Conservation (phyloP, 2,329 filamentous ascomycete species). For the Colletotrichum brevisporum region DNA sequence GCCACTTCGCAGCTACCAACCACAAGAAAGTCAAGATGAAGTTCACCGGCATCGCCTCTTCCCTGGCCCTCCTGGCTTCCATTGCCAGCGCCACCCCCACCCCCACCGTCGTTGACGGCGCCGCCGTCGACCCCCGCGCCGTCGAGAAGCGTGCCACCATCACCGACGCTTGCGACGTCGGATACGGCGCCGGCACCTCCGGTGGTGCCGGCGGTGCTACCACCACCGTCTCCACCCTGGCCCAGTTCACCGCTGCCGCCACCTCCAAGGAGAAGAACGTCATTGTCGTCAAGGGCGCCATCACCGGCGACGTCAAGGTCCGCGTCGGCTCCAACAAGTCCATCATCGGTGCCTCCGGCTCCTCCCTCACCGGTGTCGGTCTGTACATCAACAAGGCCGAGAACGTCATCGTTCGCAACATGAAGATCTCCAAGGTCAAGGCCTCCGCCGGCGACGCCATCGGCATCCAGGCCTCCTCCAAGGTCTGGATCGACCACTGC, state of each 20-base stretch:
- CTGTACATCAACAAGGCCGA: conserved; percentile 65
- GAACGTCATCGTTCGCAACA: conserved; percentile 75
- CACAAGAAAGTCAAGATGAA: conserved; percentile 46
- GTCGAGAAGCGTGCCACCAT: conserved; percentile 52
- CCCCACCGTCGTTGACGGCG: conserved; percentile 46
- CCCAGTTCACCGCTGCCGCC: conserved; percentile 61
- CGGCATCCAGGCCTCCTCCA: conserved; percentile 68
- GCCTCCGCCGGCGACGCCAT: conserved; percentile 72
- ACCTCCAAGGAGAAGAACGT: conserved; percentile 59
- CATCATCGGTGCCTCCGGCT: conserved; percentile 57
- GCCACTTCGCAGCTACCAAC: conserved; percentile 4
- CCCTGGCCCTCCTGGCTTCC: conserved; percentile 47
- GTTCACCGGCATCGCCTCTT: conserved; percentile 48
- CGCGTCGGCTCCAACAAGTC: conserved; percentile 61
- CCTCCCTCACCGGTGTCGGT: conserved; percentile 61
- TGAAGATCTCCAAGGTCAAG: conserved; percentile 70
- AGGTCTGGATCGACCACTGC: conserved; percentile 78
- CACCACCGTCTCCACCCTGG: conserved; percentile 65
- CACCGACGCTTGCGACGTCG: conserved; percentile 53
- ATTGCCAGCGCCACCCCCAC: conserved; percentile 49
- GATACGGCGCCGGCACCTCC: conserved; percentile 60
- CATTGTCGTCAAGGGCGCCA: conserved; percentile 57
- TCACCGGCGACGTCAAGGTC: conserved; percentile 56
- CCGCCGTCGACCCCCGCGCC: conserved; percentile 43
- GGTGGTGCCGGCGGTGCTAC: conserved; percentile 65